These are phyloP conservation scores for Neurospora sp. DNA, from an alignment of 2,329 filamentous ascomycete genomes.

Conservation along the genomic window DNA sequence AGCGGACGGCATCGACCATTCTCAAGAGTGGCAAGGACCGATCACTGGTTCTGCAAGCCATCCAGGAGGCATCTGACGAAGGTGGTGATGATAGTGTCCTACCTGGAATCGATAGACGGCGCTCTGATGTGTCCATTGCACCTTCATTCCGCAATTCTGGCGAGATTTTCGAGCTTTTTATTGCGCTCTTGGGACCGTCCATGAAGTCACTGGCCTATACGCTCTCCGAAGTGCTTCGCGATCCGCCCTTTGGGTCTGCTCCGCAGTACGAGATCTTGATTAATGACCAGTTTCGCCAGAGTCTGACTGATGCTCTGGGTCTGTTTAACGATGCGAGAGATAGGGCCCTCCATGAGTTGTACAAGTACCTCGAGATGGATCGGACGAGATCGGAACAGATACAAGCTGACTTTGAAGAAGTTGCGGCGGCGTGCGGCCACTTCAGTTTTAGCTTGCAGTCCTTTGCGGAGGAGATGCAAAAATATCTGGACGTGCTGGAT, in stretches of 20 bases:
- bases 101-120: slow-evolving; percentile 3
- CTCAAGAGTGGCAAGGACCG: slow-evolving; percentile 34
- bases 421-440: slow-evolving; percentile 93
- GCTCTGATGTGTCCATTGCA: slow-evolving; percentile 13
- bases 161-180: slow-evolving; percentile 88
- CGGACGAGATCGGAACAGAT: slow-evolving; percentile 60
- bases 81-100: slow-evolving; percentile 35
- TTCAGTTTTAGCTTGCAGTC: slow-evolving; percentile 88
- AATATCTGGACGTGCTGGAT: slow-evolving; percentile 74
- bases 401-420: slow-evolving; percentile 91
- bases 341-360: slow-evolving; percentile 68
- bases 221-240: slow-evolving; percentile 75
- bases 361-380: slow-evolving; percentile 66
- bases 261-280: slow-evolving; percentile 60
- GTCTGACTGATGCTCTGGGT: slow-evolving; percentile 67
- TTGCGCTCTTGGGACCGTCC: slow-evolving; percentile 76
- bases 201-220: slow-evolving; percentile 96
- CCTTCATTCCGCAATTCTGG: slow-evolving; percentile 50
- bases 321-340: slow-evolving; percentile 69
- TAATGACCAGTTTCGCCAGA: slow-evolving; percentile 70
- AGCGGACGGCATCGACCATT: slow-evolving; percentile 20
- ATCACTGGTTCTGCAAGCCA: slow-evolving; percentile 43
- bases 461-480: slow-evolving; percentile 81
- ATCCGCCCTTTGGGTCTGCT: slow-evolving; percentile 67
- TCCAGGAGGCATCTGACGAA: slow-evolving; percentile 53